Base-by-base conservation (phyloP, 371 early-diverging fungal genomes). In the Rhizomucor miehei region DNA sequence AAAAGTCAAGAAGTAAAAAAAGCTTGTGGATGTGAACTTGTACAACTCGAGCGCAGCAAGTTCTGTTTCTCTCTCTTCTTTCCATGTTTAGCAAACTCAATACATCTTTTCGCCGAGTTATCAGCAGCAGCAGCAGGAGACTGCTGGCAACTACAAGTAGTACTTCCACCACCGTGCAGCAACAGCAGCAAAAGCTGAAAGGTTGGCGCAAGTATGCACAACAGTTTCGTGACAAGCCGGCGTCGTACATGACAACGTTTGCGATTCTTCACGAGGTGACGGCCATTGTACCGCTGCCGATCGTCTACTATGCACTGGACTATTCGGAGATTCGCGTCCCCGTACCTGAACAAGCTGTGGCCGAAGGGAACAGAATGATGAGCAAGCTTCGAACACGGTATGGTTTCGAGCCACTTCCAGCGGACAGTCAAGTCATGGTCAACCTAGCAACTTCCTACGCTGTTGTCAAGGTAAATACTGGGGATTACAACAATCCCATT, bases 221-320 rank as follows among this genome's bases (percentile, higher is more conserved):
- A 14, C 82, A 80, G 52, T 88, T 94, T 68, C 77, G 81, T 25
- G 68, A 76, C 54, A 84, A 85, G 36, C 94, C 94, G 0, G 90
- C 83, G 25, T 86, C 89, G 43, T 88, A 93, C 67, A 63, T 93
- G 43, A 80, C 86, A 12, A 75, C 92, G 1, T 95, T 95, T 70
- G 83, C 86, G 3, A 58, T 93, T 11, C 79, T 95, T 19, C 96
- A 95, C 67, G 94, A 95, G 70, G 49, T 92, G 4, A 95, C 96
- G 0, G 96, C 94, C 11, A 69, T 95, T 45, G 72, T 88, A 0
- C 96, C 94, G 6, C 69, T 94, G 25, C 87, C 88, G 0, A 53
- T 88, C 10, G 66, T 91, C 16, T 95, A 92, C 68, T 89, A 81
- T 57, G 55, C 66, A 14, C 70, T 94, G 14, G 66, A 72, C 20